Conservation (phyloP, 768 basidiomycete species). For the Kwoniella sp. region DNA sequence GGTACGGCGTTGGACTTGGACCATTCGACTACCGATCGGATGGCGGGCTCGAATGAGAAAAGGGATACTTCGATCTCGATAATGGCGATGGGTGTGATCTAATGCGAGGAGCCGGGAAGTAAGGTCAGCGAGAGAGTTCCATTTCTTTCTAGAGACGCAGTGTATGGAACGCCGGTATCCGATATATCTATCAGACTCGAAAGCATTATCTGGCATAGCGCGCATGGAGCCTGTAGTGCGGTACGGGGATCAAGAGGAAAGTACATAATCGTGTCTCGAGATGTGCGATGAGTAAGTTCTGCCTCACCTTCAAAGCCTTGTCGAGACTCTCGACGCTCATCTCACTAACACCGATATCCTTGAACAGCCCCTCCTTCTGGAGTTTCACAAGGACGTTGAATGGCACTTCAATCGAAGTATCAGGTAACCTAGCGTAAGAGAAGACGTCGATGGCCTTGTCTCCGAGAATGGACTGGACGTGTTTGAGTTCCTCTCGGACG, state of each 20-base stretch:
- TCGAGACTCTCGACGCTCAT: constrained; percentile 58
- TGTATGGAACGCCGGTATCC: too few relatives aligned
- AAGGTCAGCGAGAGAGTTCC: background rate
- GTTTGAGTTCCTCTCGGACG: constrained; percentile 61
- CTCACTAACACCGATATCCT: constrained; percentile 39
- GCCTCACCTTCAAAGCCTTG: constrained; percentile 57
- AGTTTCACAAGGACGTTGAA: constrained; percentile 59
- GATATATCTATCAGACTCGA: too few relatives aligned
- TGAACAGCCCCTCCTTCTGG: constrained; percentile 63
- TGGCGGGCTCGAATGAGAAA: constrained; percentile 64
- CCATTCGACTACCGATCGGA: constrained; percentile 61
- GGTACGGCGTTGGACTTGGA: constrained; percentile 64
- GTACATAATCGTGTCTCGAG: too few relatives aligned
- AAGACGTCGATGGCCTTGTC: constrained; percentile 68
- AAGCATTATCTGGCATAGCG: too few relatives aligned
- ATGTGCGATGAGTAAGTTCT: too few relatives aligned
- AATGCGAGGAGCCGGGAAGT: background rate
- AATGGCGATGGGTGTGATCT: constrained; percentile 64
- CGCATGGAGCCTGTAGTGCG: too few relatives aligned
- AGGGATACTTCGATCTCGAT: constrained; percentile 72
- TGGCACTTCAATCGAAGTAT: constrained; percentile 60
- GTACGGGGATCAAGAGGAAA: too few relatives aligned
- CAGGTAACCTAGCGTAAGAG: constrained; percentile 55
- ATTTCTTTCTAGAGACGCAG: too few relatives aligned
- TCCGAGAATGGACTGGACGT: constrained; percentile 59